phyloP scores from a whole-genome alignment of 768 basidiomycete species.

The Epithele typhae region DNA sequence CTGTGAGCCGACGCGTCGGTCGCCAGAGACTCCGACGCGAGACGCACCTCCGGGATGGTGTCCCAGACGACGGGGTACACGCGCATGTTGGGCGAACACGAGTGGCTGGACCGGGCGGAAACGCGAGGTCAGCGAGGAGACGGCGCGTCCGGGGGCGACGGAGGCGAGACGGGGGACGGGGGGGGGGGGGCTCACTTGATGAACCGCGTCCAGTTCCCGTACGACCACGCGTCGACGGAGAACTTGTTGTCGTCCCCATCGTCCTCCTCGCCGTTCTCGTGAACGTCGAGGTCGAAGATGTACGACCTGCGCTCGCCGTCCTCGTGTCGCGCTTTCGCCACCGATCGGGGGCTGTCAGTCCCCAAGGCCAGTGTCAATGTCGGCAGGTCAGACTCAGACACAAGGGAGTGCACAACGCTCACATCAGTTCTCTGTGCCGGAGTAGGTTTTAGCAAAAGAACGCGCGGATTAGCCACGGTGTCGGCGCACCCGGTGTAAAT shows the following conservation, averaged over 20 bases:
- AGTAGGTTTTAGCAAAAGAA: too few relatives aligned
- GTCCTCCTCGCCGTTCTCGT: constrained; percentile 34
- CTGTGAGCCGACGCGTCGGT: background rate
- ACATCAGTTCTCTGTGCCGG: constrained; percentile 46
- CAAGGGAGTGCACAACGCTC: constrained; percentile 19
- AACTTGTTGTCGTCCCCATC: constrained; percentile 26
- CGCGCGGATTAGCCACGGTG: too few relatives aligned
- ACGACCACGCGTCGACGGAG: constrained; percentile 50
- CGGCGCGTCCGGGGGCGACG: background rate
- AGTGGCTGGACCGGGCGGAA: constrained; percentile 53
- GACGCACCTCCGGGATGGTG: constrained; percentile 46
- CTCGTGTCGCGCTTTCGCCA: constrained; percentile 15
- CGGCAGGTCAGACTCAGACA: too few relatives aligned
- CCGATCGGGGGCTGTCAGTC: constrained; percentile 24
- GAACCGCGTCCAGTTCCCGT: constrained; percentile 74
- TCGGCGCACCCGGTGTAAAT: constrained; percentile 61
- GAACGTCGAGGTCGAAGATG: constrained; percentile 60
- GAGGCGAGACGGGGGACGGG: background rate
- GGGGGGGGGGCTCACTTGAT: constrained; percentile 48
- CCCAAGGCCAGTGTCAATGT: too few relatives aligned
- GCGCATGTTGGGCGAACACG: constrained; percentile 55
- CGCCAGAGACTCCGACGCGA: background rate
- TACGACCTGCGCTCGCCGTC: constrained; percentile 39
- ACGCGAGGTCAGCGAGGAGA: background rate
- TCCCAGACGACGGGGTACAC: constrained; percentile 62